phyloP scores from a whole-genome alignment of 495 filamentous ascomycete genomes.

The Bathelium albidoporum region DNA sequence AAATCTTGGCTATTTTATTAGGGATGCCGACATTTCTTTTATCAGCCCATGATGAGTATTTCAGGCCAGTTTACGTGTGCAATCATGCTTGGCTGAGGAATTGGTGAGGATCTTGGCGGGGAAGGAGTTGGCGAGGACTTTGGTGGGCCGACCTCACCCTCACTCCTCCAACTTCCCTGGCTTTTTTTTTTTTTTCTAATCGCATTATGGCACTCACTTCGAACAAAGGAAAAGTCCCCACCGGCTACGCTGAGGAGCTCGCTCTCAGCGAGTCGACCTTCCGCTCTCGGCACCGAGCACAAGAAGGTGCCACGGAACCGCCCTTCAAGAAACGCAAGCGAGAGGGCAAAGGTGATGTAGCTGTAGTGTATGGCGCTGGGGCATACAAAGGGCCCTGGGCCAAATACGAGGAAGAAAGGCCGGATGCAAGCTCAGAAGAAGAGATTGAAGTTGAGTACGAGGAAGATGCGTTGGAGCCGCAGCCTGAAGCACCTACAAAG shows the following conservation, averaged over 20 bases:
- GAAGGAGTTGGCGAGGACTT: too few relatives aligned
- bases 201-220: slow-evolving; percentile 38
- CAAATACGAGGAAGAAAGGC: slow-evolving; percentile 53
- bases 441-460: slow-evolving; percentile 51
- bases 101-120: too few relatives aligned
- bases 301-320: slow-evolving; percentile 55
- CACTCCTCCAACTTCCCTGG: neutral
- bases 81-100: too few relatives aligned
- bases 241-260: slow-evolving; percentile 77
- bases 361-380: slow-evolving; percentile 71
- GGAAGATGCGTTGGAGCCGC: slow-evolving; percentile 46
- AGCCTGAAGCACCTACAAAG: slow-evolving; percentile 45
- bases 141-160: too few relatives aligned
- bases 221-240: slow-evolving; percentile 81
- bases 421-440: slow-evolving; percentile 35
- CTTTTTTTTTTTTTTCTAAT: neutral
- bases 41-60: too few relatives aligned
- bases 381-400: slow-evolving; percentile 95
- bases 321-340: slow-evolving; percentile 62
- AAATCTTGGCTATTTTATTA: too few relatives aligned
- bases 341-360: slow-evolving; percentile 73
- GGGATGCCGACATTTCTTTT: too few relatives aligned
- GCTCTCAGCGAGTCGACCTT: slow-evolving; percentile 87
- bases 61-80: too few relatives aligned
- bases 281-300: slow-evolving; percentile 37